Evolutionary conservation across 805 yeast genomes (phyloP).

Genomic region (Candida methanosorbosa): DNA sequence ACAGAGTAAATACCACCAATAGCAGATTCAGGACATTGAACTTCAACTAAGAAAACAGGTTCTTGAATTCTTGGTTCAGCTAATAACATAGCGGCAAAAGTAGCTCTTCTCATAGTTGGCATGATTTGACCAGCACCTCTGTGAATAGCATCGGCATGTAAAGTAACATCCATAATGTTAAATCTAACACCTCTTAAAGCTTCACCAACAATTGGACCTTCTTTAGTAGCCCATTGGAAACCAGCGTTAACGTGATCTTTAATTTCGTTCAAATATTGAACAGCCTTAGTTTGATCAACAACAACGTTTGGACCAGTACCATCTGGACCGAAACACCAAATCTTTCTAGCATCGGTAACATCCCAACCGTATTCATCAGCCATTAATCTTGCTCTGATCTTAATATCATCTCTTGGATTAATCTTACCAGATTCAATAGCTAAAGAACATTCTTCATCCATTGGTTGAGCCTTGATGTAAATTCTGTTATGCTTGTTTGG

Average conservation of each 20-base stretch:
- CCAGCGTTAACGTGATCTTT: slow-evolving; percentile 99
- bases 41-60: slow-evolving; percentile 98
- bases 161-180: slow-evolving; percentile 97
- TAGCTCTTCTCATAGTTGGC: slow-evolving; percentile 99
- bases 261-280: slow-evolving; percentile 97
- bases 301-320: slow-evolving; percentile 98
- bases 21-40: slow-evolving; percentile 98
- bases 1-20: slow-evolving; percentile 99
- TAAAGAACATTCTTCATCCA: slow-evolving; percentile 82
- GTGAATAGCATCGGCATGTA: slow-evolving; percentile 99
- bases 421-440: slow-evolving; percentile 93
- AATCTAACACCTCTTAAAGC: slow-evolving; percentile 91
- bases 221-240: slow-evolving; percentile 99
- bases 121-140: slow-evolving; percentile 99
- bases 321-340: slow-evolving; percentile 99
- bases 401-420: slow-evolving; percentile 95
- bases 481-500: slow-evolving; percentile 99
- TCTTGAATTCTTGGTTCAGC: slow-evolving; percentile 99
- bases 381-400: slow-evolving; percentile 96
- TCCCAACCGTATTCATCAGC: slow-evolving; percentile 99
- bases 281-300: slow-evolving; percentile 99
- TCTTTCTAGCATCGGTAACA: slow-evolving; percentile 99
- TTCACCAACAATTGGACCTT: slow-evolving; percentile 99
- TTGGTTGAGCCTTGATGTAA: slow-evolving; percentile 94
- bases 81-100: slow-evolving; percentile 95